Evolutionary conservation across 2,329 filamentous ascomycete species (phyloP), one percentile per base, ranked within the genome.

Genomic region (Drechslera avenae): DNA sequence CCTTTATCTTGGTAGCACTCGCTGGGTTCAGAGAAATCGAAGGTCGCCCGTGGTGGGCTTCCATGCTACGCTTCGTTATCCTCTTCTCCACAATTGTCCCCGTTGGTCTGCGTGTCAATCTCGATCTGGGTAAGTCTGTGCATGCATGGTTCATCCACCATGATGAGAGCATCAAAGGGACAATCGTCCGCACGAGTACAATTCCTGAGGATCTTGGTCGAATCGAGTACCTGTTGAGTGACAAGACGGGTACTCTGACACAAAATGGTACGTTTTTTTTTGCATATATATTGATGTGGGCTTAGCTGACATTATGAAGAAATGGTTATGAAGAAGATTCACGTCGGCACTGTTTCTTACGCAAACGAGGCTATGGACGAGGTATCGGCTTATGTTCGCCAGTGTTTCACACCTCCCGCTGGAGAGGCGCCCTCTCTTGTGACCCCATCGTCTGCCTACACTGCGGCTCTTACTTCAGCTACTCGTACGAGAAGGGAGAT

Each of bases 331-430:
- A 96, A 95, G 71, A 99, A 99, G 75, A 93, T 99, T 5, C 95
- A 99, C 67, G 90, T 99, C 45, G 94, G 95, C 8, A 99, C 94
- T 8, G 94, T 97, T 1, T 97, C 93, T 1, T 99, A 99, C 67
- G 94, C 93, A 28, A 96, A 96, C 63, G 94, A 99, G 69, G 93
- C 94, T 8, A 99, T 99, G 94, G 94, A 97, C 62, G 95, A 99
- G 76, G 94, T 99, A 10, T 79, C 85, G 10, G 83, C 89, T 0
- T 97, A 96, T 69, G 83, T 99, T 42, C 86, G 83, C 56, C 92
- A 97, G 71, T 90, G 88, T 5, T 96, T 97, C 64, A 81, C 86
- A 10, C 64, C 68, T 14, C 67, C 71, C 16, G 50, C 64, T 2
- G 67, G 70, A 37, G 69, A 71, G 34, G 35, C 61, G 18, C 58